Evolutionary conservation across 305 asterid species (phyloP).

Genomic region (Withania somnifera): DNA sequence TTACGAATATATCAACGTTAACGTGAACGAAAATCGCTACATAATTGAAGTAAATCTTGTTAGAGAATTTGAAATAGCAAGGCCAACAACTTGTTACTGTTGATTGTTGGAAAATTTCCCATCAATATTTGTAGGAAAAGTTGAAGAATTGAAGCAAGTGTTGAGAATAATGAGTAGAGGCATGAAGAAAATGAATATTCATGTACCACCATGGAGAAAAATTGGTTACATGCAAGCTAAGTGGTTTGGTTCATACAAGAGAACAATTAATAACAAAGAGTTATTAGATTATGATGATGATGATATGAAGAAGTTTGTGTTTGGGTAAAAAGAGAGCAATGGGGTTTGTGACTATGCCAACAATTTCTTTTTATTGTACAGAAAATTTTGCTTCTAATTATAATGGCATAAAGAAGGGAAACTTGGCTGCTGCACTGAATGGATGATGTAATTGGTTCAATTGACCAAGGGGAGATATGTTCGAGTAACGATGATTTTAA

Average conservation of each 20-base stretch:
- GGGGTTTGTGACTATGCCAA: conserved; percentile 31
- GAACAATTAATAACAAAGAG: conserved; percentile 34
- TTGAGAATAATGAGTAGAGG: conserved; percentile 49
- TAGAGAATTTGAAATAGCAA: conserved; percentile 57
- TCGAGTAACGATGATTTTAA: neutral
- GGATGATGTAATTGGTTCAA: neutral
- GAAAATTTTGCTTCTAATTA: conserved; percentile 15
- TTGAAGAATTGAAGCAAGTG: conserved; percentile 39
- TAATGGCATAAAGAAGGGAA: conserved; percentile 24
- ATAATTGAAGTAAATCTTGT: conserved; percentile 39
- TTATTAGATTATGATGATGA: conserved; percentile 1
- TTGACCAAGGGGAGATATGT: neutral
- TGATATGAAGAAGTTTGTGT: neutral
- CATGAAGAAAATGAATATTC: conserved; percentile 31
- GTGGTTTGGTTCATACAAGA: conserved; percentile 46
- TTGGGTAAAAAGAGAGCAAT: conserved; percentile 12
- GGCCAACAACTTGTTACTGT: conserved; percentile 37
- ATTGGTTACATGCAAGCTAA: conserved; percentile 43
- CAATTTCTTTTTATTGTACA: conserved; percentile 20
- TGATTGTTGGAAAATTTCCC: conserved; percentile 39
- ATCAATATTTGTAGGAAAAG: conserved; percentile 29
- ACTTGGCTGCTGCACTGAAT: conserved; percentile 38
- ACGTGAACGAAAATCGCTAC: conserved; percentile 34
- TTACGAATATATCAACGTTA: conserved; percentile 55
- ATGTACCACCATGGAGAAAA: conserved; percentile 77